Evolutionary conservation across 2,329 filamentous ascomycete species (phyloP).

Genomic region (Tolypocladium amazonense): DNA sequence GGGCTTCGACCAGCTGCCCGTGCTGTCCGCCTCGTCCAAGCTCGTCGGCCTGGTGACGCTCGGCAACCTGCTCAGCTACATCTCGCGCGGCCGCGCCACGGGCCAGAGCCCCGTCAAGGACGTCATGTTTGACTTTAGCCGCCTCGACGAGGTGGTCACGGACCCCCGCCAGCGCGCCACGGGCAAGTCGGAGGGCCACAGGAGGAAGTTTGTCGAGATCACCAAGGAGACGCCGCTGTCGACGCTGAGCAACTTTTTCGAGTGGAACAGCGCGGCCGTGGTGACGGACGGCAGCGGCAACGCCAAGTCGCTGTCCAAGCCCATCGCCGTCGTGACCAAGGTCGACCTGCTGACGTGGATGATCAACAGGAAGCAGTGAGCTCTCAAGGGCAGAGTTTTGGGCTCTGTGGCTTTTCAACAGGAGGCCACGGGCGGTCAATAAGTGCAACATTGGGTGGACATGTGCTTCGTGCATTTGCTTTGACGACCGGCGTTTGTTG

Average conservation of each 20-base stretch:
- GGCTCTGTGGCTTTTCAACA: not conserved
- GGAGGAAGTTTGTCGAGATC: constrained; percentile 82
- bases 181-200: constrained; percentile 26
- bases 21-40: constrained; percentile 58
- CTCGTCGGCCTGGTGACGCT: constrained; percentile 91
- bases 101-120: constrained; percentile 65
- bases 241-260: constrained; percentile 83
- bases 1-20: constrained; percentile 94
- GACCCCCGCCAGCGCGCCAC: constrained; percentile 59
- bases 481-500: not conserved
- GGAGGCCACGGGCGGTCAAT: constrained; percentile 22
- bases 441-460: not conserved
- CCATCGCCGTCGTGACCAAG: constrained; percentile 88
- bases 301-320: constrained; percentile 53
- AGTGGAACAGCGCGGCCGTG: constrained; percentile 95
- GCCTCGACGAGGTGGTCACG: constrained; percentile 81
- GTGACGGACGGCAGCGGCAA: constrained; percentile 67
- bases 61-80: constrained; percentile 85
- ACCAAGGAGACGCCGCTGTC: constrained; percentile 79
- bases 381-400: not conserved
- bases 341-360: constrained; percentile 91
- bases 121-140: constrained; percentile 95
- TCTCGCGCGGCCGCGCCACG: constrained; percentile 71
- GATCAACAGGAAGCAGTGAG: constrained; percentile 49
- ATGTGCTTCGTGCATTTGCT: not conserved